A percentile compares a stretch with the other conserved stretches of the same genome.
phyloP scores from a whole-genome alignment of 23 red algal genomes.

The Chondrus crispus region DNA sequence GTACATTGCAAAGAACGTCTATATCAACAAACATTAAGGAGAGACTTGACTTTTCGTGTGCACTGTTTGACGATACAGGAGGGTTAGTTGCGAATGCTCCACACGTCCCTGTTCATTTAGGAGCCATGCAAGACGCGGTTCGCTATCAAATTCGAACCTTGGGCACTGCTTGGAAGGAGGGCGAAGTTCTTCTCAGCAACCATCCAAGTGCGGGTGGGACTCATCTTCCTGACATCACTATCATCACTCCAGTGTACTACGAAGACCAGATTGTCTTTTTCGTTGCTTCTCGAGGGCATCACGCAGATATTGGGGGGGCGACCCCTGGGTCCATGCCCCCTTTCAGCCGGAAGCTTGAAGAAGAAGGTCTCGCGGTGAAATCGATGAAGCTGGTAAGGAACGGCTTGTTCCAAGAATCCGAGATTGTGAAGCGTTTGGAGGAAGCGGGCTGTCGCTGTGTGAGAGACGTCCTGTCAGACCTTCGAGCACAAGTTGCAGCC shows the following conservation, averaged over 20 bases:
- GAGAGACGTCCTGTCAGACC: slow-evolving; percentile 85
- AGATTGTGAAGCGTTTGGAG: slow-evolving; percentile 38
- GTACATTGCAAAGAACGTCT: slow-evolving; percentile 88
- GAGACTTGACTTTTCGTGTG: slow-evolving; percentile 95
- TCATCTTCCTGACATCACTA: slow-evolving; percentile 96
- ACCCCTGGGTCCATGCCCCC: slow-evolving; percentile 99
- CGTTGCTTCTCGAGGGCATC: slow-evolving; percentile 91
- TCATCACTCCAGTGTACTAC: slow-evolving; percentile 93
- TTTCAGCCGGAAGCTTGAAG: slow-evolving; percentile 72
- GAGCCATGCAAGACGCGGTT: slow-evolving; percentile 94
- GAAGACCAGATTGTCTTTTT: slow-evolving; percentile 70
- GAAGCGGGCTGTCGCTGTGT: slow-evolving; percentile 77
- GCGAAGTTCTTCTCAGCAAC: slow-evolving; percentile 91
- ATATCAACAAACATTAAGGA: slow-evolving; percentile 99
- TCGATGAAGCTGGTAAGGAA: slow-evolving; percentile 82
- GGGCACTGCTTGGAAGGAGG: slow-evolving; percentile 59
- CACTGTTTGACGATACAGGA: slow-evolving; percentile 90
- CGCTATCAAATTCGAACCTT: slow-evolving; percentile 67
- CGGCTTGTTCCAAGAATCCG: slow-evolving; percentile 81
- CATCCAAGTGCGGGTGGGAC: slow-evolving; percentile 91
- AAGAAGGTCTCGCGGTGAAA: slow-evolving; percentile 88
- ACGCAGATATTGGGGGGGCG: slow-evolving; percentile 91
- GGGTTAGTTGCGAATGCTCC: slow-evolving; percentile 98
- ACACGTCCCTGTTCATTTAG: slow-evolving; percentile 97
- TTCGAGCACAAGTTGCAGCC: slow-evolving; percentile 93